These are phyloP conservation scores for Ustilago xerochloae DNA, from an alignment of 1,284 basidiomycete species.

Conservation along the genomic window DNA sequence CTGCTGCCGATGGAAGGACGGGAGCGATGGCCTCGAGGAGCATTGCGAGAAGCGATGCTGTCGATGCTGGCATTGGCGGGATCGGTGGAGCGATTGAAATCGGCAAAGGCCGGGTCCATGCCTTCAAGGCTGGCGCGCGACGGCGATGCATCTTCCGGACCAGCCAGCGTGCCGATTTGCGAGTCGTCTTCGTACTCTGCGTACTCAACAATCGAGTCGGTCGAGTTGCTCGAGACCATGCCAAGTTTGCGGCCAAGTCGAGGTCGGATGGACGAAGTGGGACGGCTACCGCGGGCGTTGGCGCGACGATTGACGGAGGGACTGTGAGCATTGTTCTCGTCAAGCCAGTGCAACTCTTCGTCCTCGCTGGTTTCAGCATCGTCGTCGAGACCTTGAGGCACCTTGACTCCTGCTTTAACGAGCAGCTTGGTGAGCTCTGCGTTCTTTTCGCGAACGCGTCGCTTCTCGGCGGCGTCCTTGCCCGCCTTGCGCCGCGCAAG, in stretches of 20 bases:
- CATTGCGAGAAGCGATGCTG: constrained; percentile 19
- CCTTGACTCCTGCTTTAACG: constrained; percentile 52
- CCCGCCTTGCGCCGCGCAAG: constrained; percentile 62
- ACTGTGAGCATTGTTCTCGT: constrained; percentile 35
- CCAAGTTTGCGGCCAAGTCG: constrained; percentile 39
- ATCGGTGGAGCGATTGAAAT: constrained; percentile 33
- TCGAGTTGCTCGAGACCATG: constrained; percentile 41
- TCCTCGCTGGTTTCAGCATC: constrained; percentile 57
- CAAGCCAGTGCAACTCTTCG: constrained; percentile 44
- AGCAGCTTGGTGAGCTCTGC: constrained; percentile 55
- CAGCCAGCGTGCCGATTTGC: constrained; percentile 27
- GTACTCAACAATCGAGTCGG: constrained; percentile 50
- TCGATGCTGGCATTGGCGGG: constrained; percentile 33
- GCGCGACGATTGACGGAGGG: constrained; percentile 33
- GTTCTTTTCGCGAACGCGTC: constrained; percentile 60
- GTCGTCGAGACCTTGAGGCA: constrained; percentile 50
- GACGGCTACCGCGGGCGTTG: constrained; percentile 26
- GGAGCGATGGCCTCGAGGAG: constrained; percentile 30
- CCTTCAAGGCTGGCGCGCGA: constrained; percentile 56
- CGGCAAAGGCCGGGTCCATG: constrained; percentile 58
- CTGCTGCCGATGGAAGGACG: constrained; percentile 47
- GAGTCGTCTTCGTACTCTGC: constrained; percentile 40
- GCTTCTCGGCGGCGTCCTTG: constrained; percentile 62
- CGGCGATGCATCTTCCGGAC: constrained; percentile 39
- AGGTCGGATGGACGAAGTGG: constrained; percentile 26